A percentile compares a stretch with the other conserved stretches of the same genome.
These are phyloP conservation scores for Ceratopteris richardii DNA, from an alignment of 75 land plant species.

Conservation along the genomic window DNA sequence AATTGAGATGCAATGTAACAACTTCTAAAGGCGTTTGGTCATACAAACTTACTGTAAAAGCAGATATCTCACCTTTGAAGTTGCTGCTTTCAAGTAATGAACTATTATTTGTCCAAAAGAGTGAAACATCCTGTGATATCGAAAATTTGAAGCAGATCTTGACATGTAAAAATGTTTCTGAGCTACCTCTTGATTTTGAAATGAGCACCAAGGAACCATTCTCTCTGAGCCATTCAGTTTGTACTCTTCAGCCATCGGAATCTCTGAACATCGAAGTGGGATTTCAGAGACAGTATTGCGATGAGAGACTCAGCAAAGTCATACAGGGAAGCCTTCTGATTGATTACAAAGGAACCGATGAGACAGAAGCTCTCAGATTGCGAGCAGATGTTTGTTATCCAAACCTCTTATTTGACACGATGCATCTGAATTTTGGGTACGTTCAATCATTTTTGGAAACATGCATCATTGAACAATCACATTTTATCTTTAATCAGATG, in stretches of 20 bases:
- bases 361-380: slow-evolving; percentile 18
- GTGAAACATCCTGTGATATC: slow-evolving; percentile 5
- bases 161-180: slow-evolving; percentile 23
- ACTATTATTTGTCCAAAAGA: slow-evolving; percentile 21
- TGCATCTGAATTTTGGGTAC: slow-evolving; percentile 25
- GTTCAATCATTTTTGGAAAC: background rate
- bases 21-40: background rate
- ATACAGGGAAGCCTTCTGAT: slow-evolving; percentile 15
- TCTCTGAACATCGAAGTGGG: slow-evolving; percentile 6
- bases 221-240: slow-evolving; percentile 11
- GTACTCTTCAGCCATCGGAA: slow-evolving; percentile 10
- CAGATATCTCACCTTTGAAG: slow-evolving; percentile 18
- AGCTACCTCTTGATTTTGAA: slow-evolving; percentile 14
- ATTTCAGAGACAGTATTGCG: slow-evolving; percentile 19
- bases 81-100: slow-evolving; percentile 14
- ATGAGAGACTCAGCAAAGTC: slow-evolving; percentile 7
- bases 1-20: slow-evolving; percentile 13
- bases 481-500: too few relatives aligned
- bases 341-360: slow-evolving; percentile 17
- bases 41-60: slow-evolving; percentile 16
- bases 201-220: slow-evolving; percentile 23
- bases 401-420: slow-evolving; percentile 13
- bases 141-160: slow-evolving; percentile 1
- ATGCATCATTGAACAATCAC: background rate
- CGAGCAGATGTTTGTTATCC: slow-evolving; percentile 28